Conservation (phyloP, 768 basidiomycete species). For the Auriscalpium microsporum region DNA sequence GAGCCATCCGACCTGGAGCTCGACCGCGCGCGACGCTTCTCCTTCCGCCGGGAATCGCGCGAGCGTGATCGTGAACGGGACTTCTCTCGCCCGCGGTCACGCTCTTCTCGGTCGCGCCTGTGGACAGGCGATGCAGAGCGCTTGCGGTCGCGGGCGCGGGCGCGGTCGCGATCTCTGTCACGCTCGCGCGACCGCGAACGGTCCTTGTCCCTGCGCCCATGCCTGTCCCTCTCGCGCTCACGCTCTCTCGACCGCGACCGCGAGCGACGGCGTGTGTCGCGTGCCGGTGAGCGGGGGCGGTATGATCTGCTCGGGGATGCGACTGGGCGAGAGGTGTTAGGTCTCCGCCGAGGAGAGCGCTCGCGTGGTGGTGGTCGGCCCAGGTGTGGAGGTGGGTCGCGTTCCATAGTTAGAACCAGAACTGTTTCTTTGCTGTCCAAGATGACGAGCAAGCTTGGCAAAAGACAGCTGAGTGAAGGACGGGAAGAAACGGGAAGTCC, state of each 20-base stretch:
- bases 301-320: background rate
- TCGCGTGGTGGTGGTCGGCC: background rate
- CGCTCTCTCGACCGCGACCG: slow-evolving; percentile 10
- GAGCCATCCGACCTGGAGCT: background rate
- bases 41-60: background rate
- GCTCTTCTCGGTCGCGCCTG: slow-evolving; percentile 12
- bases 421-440: too few species aligned
- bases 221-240: slow-evolving; percentile 1
- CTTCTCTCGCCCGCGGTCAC: slow-evolving; percentile 24
- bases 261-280: slow-evolving; percentile 6
- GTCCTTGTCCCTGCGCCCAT: slow-evolving; percentile 6
- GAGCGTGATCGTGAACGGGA: slow-evolving; percentile 27
- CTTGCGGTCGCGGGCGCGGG: background rate
- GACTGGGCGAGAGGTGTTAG: background rate
- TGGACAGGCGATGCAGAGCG: background rate
- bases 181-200: slow-evolving; percentile 7
- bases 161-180: background rate
- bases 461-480: too few species aligned
- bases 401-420: background rate
- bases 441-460: too few species aligned
- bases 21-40: background rate
- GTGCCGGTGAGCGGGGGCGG: slow-evolving; percentile 3
- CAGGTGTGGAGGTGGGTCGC: background rate
- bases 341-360: background rate
- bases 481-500: too few species aligned